A percentile compares a stretch with the other conserved stretches of the same genome.
These are phyloP conservation scores for Cytospora mali DNA, from an alignment of 2,329 filamentous ascomycete genomes.

Conservation along the genomic window DNA sequence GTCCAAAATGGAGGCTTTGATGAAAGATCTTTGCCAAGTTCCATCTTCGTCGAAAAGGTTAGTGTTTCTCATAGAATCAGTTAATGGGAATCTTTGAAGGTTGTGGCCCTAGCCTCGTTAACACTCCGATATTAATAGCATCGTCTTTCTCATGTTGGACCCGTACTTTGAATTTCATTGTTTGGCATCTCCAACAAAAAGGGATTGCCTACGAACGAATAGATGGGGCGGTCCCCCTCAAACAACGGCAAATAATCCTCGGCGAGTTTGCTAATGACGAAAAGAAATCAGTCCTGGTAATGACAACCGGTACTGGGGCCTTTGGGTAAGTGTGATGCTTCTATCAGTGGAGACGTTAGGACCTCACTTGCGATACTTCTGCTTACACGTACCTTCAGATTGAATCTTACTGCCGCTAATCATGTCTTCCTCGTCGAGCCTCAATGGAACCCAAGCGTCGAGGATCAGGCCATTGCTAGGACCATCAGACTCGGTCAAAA, in stretches of 20 bases:
- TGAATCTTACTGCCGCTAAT: constrained; percentile 53
- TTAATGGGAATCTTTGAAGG: not conserved
- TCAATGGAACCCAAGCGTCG: constrained; percentile 58
- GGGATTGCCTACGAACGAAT: constrained; percentile 42
- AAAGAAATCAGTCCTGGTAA: constrained; percentile 46
- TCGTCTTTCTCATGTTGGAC: constrained; percentile 53
- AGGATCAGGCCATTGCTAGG: constrained; percentile 54
- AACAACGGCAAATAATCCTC: constrained; percentile 42
- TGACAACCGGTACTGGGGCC: constrained; percentile 56
- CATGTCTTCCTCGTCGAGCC: constrained; percentile 55
- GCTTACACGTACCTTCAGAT: constrained; percentile 33
- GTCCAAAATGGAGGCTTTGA: constrained; percentile 39
- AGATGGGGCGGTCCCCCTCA: constrained; percentile 46
- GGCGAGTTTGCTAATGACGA: constrained; percentile 39
- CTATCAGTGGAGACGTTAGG: not conserved
- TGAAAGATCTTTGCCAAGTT: constrained; percentile 37
- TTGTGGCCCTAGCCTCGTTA: constrained; percentile 6
- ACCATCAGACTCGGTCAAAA: constrained; percentile 51
- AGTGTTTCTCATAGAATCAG: not conserved
- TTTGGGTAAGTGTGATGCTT: constrained; percentile 43
- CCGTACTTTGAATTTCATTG: constrained; percentile 43
- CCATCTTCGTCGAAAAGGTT: not conserved
- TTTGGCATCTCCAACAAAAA: constrained; percentile 34
- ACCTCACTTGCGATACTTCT: not conserved
- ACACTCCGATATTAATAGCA: constrained; percentile 35